Evolutionary conservation across 2,329 filamentous ascomycete species (phyloP), one percentile per base, ranked within the genome.

Genomic region (Saccharata proteae): DNA sequence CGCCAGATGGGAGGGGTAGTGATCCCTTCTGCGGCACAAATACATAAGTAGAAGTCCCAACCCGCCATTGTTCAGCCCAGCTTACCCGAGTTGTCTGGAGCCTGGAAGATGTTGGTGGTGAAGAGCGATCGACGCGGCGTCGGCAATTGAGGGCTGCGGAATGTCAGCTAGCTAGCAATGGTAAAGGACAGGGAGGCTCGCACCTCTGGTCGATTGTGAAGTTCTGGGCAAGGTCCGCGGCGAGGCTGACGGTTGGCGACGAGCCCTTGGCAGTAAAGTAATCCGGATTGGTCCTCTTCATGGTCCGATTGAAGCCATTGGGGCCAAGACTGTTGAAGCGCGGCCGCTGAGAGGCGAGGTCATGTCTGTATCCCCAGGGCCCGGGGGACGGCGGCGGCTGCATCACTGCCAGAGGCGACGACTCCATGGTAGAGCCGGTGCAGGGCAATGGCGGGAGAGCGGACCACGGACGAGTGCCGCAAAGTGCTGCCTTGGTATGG

Each of bases 141-240:
- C 9, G 79, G 78, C 43, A 86, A 69, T 55, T 81, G 77, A 19
- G 84, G 84, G 57, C 84, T 93, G 57, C 35, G 48, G 43, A 48
- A 43, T 54, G 46, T 69, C 44, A 69, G 57, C 42, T 41, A 21
- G 13, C 23, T 8, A 5, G 6, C n/a, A 38, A 47, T 36, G 39
- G 33, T 29, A 25, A 37, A 35, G 40, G 39, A 41, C 43, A 45
- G 45, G 43, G 44, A 51, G 17, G 6, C 10, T 14, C 70, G 44
- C 66, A 94, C 88, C 86, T 94, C 51, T 80, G 84, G 58, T 94
- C 86, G 54, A 96, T 81, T 53, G 88, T 81, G 55, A 96, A 93
- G 64, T 96, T 98, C 54, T 93, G 85, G 36, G 86, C 94, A 46
- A 96, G 69, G 59, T 98, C 90, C 39, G 85, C 86, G 24, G 86